Evolutionary conservation across 2,329 filamentous ascomycete species (phyloP), one percentile per base, ranked within the genome.

Genomic region (Ceratocystis papillata): DNA sequence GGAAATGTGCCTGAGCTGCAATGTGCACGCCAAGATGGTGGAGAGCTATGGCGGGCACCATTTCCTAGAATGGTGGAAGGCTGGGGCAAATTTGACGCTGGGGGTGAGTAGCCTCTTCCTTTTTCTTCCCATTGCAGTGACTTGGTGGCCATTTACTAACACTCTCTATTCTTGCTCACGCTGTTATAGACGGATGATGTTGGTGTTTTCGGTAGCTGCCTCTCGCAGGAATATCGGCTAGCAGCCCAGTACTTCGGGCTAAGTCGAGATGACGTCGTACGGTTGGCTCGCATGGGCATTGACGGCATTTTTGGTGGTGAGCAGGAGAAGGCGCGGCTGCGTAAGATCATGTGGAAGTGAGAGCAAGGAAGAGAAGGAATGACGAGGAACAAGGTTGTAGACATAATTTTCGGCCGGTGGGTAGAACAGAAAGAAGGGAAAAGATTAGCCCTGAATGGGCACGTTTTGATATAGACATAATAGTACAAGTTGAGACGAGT

Each of bases 1-100:
- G 12, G 89, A 94, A 75, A 73, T 94, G 46, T 94, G 89, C 68
- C 76, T 94, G 68, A 90, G 86, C 70, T 93, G 89, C 74, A 94
- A 94, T 71, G 88, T 94, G 1, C 83, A 87, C 70, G 87, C 87
- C 1, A 85, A 84, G 69, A 85, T 94, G 83, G 85, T 87, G 63
- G 76, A 78, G 1, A 87, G 87, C 0, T 83, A 81, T 68, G 78
- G 80, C 67, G 84, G 84, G 62, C 89, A 94, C 74, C 89, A 94
- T 76, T 91, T 94, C 75, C 85, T 86, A 15, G 80, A 84, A 71
- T 94, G 89, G 89, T 80, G 76, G 75, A 76, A 77, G 5, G 79
- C 79, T 28, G 79, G 81, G 1, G 83, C 82, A 63, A 79, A 82
- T 3, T 80, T 93, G 57, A 83, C 84, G 3, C 76, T 93, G 59